phyloP scores from a whole-genome alignment of 306 rosid species.

The Spatholobus suberectus region DNA sequence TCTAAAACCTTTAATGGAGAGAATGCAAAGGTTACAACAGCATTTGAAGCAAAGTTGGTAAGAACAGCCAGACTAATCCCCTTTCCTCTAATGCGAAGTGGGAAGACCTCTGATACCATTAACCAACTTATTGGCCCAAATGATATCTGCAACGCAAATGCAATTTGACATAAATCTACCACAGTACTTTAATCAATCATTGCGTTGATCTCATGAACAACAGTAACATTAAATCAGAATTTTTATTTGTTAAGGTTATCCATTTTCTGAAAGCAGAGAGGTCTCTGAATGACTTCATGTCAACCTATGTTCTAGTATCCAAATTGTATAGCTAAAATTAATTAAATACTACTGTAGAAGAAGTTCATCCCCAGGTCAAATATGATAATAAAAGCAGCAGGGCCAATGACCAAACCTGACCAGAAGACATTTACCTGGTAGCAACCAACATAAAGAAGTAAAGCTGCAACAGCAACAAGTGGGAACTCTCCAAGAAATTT shows the following conservation, averaged over 20 bases:
- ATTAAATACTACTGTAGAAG: not conserved
- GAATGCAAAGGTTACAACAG: constrained; percentile 90
- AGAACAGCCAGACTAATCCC: constrained; percentile 98
- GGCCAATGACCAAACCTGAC: constrained; percentile 6
- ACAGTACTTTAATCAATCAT: constrained; percentile 14
- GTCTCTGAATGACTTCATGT: constrained; percentile 19
- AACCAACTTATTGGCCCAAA: constrained; percentile 99
- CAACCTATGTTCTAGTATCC: not conserved
- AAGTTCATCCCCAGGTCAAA: constrained; percentile 13
- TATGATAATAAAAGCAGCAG: constrained; percentile 25
- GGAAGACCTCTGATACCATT: constrained; percentile 95
- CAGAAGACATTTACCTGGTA: constrained; percentile 73
- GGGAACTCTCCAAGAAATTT: constrained; percentile 90
- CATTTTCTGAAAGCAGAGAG: constrained; percentile 7
- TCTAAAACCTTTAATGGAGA: constrained; percentile 75
- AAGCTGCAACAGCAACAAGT: constrained; percentile 81
- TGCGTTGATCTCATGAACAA: constrained; percentile 37
- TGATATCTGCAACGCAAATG: constrained; percentile 75
- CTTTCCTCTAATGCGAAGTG: constrained; percentile 88
- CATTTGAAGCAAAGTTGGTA: constrained; percentile 91
- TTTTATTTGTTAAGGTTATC: not conserved
- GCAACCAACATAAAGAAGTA: constrained; percentile 96
- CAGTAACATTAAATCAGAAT: constrained; percentile 8
- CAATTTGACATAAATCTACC: constrained; percentile 15
- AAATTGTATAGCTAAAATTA: not conserved